Evolutionary conservation across 2,329 filamentous ascomycete species (phyloP).

Genomic region (Calonectria hawksworthii): DNA sequence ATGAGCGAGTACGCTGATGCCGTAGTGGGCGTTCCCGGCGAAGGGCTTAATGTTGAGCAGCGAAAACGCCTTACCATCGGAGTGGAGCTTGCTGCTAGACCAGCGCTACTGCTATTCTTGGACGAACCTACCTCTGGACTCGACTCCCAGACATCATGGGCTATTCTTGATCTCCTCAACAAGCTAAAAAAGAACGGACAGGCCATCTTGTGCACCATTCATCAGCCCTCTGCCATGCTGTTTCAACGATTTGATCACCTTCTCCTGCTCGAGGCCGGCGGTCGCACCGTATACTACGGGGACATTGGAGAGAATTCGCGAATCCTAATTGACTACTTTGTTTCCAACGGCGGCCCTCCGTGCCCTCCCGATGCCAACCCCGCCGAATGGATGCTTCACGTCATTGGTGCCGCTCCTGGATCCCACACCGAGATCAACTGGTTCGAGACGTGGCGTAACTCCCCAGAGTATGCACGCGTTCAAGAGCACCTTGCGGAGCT

Average conservation of each 20-base stretch:
- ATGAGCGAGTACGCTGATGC: conserved; percentile 68
- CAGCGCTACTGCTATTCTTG: conserved; percentile 62
- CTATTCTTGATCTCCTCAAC: conserved; percentile 77
- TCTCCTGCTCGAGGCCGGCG: conserved; percentile 54
- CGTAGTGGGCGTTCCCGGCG: conserved; percentile 59
- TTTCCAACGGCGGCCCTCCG: conserved; percentile 73
- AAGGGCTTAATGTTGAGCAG: conserved; percentile 62
- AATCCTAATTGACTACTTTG: conserved; percentile 80
- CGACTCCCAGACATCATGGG: conserved; percentile 73
- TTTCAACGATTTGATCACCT: conserved; percentile 26
- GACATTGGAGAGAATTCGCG: conserved; percentile 79
- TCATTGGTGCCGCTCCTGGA: conserved; percentile 62
- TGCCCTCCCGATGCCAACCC: conserved; percentile 80
- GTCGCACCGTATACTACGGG: conserved; percentile 52
- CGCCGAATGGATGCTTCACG: conserved; percentile 60
- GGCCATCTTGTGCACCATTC: conserved; percentile 63
- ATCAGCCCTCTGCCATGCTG: conserved; percentile 56
- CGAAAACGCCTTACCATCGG: conserved; percentile 65
- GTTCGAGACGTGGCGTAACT: conserved; percentile 71
- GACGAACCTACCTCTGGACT: conserved; percentile 68
- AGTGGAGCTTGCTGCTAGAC: conserved; percentile 57
- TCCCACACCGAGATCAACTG: conserved; percentile 74
- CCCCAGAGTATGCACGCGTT: conserved; percentile 67
- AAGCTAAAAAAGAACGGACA: conserved; percentile 68
- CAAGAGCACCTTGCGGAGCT: conserved; percentile 64